Base-by-base conservation (phyloP, 2,329 filamentous ascomycete species). In the Sodiomyces alkalinus region DNA sequence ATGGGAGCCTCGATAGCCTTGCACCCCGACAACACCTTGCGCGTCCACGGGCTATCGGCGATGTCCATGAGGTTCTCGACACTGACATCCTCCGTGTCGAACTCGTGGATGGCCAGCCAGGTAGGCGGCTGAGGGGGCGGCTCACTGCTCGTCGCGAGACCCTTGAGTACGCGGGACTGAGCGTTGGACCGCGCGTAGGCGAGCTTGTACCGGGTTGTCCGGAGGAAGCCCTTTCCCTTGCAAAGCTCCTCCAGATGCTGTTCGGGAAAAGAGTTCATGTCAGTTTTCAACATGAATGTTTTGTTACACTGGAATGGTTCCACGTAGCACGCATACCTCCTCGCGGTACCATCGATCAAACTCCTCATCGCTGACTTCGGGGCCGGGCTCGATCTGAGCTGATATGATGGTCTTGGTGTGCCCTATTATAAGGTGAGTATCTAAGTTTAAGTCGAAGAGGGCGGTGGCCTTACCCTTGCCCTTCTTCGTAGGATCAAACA, bases 141-240 rank as follows among this genome's bases (percentile, higher is more conserved):
- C 26, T 41, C 41, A 9, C 36, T 35, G 4, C 29, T 31, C 3
- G 41, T 27, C 2, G 39, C 27, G 11, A 42, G 24, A 14, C 39
- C 41, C 27, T 42, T 41, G 14, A 38, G 32, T 5, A 32, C 34
- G 9, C 40, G 29, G 2, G 39, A 41, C 27, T 42, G 35, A 3
- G 39, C 37, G 30, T 42, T 41, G 5, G 35, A 37, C 9, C 40
- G 30, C 2, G 40, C 32, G n/a, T 32, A 37, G 3, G 30, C 33
- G 9, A 44, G 34, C 29, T 38, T 35, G 29, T 39, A 45, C 6
- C 37, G 28, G 3, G 40, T 45, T 6, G 39, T 40, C 10, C 42
- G 36, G 1, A 44, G 32, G 29, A 43, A 44, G 4, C 42, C 41
- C 7, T 27, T 25, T 9, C 17, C 19, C 12, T 31, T 30, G 11